Evolutionary conservation across 371 early-diverging fungal genomes (phyloP), one percentile per base, ranked within the genome.

Genomic region (Zopfochytrium polystomum): DNA sequence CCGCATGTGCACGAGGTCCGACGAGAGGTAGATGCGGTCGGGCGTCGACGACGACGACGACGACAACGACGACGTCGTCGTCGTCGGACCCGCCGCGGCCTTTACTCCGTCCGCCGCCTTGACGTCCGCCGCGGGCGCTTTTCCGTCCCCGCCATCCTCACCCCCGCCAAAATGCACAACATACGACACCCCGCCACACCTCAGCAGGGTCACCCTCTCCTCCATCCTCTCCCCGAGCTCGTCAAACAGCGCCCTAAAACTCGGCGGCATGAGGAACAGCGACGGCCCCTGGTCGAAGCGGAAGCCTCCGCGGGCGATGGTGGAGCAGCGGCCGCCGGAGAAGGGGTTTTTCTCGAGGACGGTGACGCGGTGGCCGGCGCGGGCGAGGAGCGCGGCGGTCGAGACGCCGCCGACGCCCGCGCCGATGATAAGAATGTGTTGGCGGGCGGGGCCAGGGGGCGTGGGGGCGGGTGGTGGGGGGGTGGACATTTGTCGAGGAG

Each of bases 281-380:
- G 84, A 84, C 0, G 86, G 86, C 0, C 86, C 86, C 70, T 82
- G 35, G 65, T 85, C 86, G 58, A 84, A 84, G 0, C 84, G 78
- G 52, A 60, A 72, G 0, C 68, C 66, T 35, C 77, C 58, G 27
- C 78, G 71, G 34, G 79, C 63, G 29, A 85, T 79, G 3, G 82
- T 56, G 2, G 84, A 83, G 56, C 82, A 81, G 2, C 86, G 72
- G 1, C 86, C 86, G 31, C 86, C 86, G 2, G 61, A 58, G 53
- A 78, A 80, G 15, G 63, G 67, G 59, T 85, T 85, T 68, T 85
- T 84, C 54, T 85, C 86, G 6, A 81, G 66, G 1, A 85, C 82
- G 5, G 79, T 76, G 9, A 85, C 83, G 34, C 65, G 51, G 63
- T 75, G 74, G 0, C 86, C 86, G 59, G 70, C 67, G 27, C 76